Percentiles rank a stretch among this genome's conserved stretches.
These are phyloP conservation scores for Populus nigra DNA, from an alignment of 345 rosid species.

Conservation along the genomic window DNA sequence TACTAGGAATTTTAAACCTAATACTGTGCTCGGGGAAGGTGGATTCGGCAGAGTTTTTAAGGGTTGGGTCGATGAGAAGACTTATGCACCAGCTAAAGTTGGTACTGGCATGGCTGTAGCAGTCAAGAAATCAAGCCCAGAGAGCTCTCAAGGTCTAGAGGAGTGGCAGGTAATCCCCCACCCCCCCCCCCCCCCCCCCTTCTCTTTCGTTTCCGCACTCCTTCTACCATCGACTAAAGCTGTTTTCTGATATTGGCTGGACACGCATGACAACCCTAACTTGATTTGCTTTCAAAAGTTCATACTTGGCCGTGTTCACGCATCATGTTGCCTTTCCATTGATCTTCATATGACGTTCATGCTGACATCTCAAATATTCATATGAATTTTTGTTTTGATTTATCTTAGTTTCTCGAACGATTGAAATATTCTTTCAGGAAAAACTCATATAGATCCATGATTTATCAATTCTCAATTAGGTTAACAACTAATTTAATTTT, in stretches of 20 bases:
- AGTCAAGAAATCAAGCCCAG: slow-evolving; percentile 75
- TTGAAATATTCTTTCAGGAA: background rate
- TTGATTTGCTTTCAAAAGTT: background rate
- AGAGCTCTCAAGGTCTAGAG: slow-evolving; percentile 62
- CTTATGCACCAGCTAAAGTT: slow-evolving; percentile 51
- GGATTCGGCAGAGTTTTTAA: slow-evolving; percentile 87
- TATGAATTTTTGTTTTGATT: background rate
- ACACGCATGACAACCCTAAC: no score
- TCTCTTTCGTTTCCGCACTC: no score
- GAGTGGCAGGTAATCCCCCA: slow-evolving; percentile 80
- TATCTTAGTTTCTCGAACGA: background rate
- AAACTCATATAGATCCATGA: background rate
- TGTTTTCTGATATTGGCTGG: background rate
- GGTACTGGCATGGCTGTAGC: slow-evolving; percentile 80
- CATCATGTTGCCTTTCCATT: background rate
- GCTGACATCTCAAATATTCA: background rate
- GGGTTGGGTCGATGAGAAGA: slow-evolving; percentile 69
- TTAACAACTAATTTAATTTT: background rate
- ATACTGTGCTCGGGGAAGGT: slow-evolving; percentile 75
- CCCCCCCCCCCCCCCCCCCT: no score
- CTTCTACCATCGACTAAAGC: background rate
- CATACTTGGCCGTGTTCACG: background rate
- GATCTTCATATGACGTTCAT: background rate
- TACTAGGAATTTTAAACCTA: slow-evolving; percentile 75
- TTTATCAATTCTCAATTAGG: background rate